Evolutionary conservation across 2,329 filamentous ascomycete species (phyloP).

Genomic region (Septoria petroselini): DNA sequence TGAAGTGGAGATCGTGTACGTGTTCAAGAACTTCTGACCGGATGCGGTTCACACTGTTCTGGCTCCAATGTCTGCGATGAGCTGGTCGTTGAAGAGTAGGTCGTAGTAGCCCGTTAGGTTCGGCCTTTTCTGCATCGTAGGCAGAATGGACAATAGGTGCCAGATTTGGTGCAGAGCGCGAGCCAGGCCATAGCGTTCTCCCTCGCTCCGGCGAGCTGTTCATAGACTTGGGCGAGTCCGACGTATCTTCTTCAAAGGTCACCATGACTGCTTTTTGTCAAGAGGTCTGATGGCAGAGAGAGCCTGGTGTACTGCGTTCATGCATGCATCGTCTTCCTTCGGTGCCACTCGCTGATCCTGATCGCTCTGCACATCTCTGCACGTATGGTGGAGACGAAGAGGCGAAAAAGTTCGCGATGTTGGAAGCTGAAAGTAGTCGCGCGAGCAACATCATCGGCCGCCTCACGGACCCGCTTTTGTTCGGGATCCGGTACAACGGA

Average conservation of each 20-base stretch:
- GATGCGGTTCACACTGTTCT: slow-evolving; percentile 10
- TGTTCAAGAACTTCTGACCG: slow-evolving; percentile 19
- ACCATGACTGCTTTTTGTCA: slow-evolving; percentile 1
- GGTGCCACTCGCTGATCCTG: background rate
- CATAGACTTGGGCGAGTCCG: background rate
- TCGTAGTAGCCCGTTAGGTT: background rate
- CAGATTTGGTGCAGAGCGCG: background rate
- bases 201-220: slow-evolving; percentile 4
- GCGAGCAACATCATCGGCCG: too few species aligned
- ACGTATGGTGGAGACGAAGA: too few species aligned
- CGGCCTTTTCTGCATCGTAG: background rate
- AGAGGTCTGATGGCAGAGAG: too few species aligned
- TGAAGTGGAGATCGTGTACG: slow-evolving; percentile 45
- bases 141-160: background rate
- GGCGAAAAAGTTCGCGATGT: too few species aligned
- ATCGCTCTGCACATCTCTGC: background rate
- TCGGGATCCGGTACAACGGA: too few species aligned
- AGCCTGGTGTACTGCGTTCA: background rate
- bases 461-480: too few species aligned
- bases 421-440: too few species aligned
- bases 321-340: background rate
- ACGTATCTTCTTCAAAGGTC: slow-evolving; percentile 1
- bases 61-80: slow-evolving; percentile 17
- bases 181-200: background rate
- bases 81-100: background rate